Evolutionary conservation across 1,284 basidiomycete genomes (phyloP).

Genomic region (Ustilago esculenta): DNA sequence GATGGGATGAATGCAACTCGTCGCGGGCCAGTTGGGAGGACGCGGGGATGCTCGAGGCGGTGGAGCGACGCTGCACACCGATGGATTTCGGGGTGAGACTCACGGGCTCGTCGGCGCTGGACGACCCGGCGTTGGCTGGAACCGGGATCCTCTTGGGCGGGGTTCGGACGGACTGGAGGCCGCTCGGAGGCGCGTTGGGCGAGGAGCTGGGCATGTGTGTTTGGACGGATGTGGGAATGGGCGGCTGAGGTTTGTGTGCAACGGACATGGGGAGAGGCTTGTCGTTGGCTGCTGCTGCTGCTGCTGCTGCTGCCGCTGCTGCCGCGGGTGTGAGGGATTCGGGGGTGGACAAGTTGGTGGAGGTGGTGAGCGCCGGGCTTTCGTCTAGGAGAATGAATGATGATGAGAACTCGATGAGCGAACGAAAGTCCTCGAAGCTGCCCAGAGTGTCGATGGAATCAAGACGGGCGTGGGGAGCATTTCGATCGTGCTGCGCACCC

Average conservation of each 20-base stretch:
- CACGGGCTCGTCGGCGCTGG: conserved; percentile 1
- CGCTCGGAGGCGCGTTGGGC: neutral
- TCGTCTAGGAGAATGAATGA: conserved; percentile 19
- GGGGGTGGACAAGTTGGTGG: conserved; percentile 28
- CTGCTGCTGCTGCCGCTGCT: neutral
- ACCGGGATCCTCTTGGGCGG: neutral
- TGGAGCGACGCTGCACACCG: conserved; percentile 11
- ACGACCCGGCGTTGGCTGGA: conserved; percentile 1
- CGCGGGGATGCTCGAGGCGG: conserved; percentile 27
- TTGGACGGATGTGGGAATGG: conserved; percentile 5
- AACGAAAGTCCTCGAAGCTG: conserved; percentile 44
- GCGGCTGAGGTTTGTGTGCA: conserved; percentile 20
- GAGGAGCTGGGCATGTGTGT: neutral
- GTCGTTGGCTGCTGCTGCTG: conserved; percentile 1
- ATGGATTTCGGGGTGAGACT: neutral
- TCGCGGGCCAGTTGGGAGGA: conserved; percentile 26
- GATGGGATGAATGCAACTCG: conserved; percentile 10
- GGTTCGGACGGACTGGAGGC: neutral
- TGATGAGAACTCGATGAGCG: conserved; percentile 27
- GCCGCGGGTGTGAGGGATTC: conserved; percentile 3
- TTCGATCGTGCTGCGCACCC: neutral
- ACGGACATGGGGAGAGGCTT: conserved; percentile 5
- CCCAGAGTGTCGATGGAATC: conserved; percentile 22
- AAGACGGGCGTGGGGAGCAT: conserved; percentile 14
- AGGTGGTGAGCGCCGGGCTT: conserved; percentile 27